A percentile compares a stretch with the other conserved stretches of the same genome.
phyloP scores from a whole-genome alignment of 371 early-diverging fungal genomes.

The Actinomortierella ambigua region DNA sequence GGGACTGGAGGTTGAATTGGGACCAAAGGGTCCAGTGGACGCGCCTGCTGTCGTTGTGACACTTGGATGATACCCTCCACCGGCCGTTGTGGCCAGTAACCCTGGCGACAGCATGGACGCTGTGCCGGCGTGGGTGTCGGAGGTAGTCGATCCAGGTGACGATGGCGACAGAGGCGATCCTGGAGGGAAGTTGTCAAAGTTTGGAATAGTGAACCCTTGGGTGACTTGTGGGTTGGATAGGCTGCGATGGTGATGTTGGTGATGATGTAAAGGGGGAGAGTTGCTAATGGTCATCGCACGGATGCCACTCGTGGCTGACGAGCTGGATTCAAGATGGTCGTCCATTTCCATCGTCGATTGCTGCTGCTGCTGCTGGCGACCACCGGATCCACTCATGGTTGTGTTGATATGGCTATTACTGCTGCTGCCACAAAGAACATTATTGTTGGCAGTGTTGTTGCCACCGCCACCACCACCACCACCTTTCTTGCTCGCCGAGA shows the following conservation, averaged over 20 bases:
- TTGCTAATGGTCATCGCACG: too few species aligned
- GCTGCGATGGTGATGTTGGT: constrained; percentile 25
- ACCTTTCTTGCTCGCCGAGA: constrained; percentile 20
- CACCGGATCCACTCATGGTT: not conserved
- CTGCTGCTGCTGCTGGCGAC: constrained; percentile 4
- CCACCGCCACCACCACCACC: constrained; percentile 14
- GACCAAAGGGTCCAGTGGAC: constrained; percentile 5
- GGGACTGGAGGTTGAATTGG: constrained; percentile 10
- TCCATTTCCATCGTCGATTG: constrained; percentile 5
- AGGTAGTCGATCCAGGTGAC: constrained; percentile 35
- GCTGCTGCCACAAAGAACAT: too few species aligned
- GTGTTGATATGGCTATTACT: constrained; percentile 4
- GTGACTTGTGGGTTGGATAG: constrained; percentile 36
- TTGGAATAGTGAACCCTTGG: constrained; percentile 35
- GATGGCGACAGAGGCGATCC: constrained; percentile 36
- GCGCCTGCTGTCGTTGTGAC: too few species aligned
- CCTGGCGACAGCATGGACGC: constrained; percentile 38
- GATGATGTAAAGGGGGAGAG: too few species aligned
- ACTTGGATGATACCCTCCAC: not conserved
- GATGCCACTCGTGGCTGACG: too few species aligned
- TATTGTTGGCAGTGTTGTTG: constrained; percentile 19
- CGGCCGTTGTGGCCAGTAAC: constrained; percentile 14
- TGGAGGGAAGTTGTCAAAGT: constrained; percentile 24
- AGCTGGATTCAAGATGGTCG: too few species aligned
- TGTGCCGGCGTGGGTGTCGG: constrained; percentile 23